Percentiles rank a stretch among this genome's conserved stretches.
Evolutionary conservation across 2,329 filamentous ascomycete species (phyloP).

Genomic region (Neofusicoccum ribis): DNA sequence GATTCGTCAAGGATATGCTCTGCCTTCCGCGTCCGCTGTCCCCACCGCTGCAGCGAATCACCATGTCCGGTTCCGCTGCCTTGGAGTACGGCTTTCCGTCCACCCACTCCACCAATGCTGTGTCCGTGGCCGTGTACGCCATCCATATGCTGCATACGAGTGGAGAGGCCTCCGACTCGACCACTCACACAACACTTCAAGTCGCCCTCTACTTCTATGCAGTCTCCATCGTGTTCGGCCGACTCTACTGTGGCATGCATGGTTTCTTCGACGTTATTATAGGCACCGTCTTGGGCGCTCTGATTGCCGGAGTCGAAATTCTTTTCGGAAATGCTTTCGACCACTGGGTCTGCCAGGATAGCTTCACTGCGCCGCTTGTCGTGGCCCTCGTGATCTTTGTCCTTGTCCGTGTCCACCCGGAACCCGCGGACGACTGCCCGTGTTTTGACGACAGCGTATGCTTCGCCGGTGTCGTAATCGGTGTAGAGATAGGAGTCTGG

Average conservation of each 20-base stretch:
- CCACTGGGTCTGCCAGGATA: slow-evolving; percentile 59
- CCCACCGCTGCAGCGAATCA: slow-evolving; percentile 89
- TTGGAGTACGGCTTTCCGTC: slow-evolving; percentile 97
- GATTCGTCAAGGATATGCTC: slow-evolving; percentile 90
- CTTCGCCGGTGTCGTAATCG: slow-evolving; percentile 87
- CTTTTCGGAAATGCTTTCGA: slow-evolving; percentile 63
- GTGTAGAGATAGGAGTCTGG: slow-evolving; percentile 80
- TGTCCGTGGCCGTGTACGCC: slow-evolving; percentile 86
- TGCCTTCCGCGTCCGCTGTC: slow-evolving; percentile 90
- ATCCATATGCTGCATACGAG: slow-evolving; percentile 69
- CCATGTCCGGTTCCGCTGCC: slow-evolving; percentile 93
- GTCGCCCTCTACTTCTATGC: slow-evolving; percentile 79
- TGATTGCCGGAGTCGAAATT: slow-evolving; percentile 59
- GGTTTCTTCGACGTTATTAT: slow-evolving; percentile 89
- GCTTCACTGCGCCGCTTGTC: slow-evolving; percentile 63
- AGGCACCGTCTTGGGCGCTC: slow-evolving; percentile 74
- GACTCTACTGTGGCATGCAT: slow-evolving; percentile 98
- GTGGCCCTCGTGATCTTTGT: slow-evolving; percentile 68
- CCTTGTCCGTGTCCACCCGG: slow-evolving; percentile 85
- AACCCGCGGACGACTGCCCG: slow-evolving; percentile 94
- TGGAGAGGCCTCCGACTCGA: slow-evolving; percentile 60
- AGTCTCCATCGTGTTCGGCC: slow-evolving; percentile 82
- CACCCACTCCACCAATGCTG: slow-evolving; percentile 94
- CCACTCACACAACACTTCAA: slow-evolving; percentile 65
- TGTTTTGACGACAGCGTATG: slow-evolving; percentile 96